Evolutionary conservation across 805 yeast species (phyloP).

Genomic region (Wickerhamiella parazyma): DNA sequence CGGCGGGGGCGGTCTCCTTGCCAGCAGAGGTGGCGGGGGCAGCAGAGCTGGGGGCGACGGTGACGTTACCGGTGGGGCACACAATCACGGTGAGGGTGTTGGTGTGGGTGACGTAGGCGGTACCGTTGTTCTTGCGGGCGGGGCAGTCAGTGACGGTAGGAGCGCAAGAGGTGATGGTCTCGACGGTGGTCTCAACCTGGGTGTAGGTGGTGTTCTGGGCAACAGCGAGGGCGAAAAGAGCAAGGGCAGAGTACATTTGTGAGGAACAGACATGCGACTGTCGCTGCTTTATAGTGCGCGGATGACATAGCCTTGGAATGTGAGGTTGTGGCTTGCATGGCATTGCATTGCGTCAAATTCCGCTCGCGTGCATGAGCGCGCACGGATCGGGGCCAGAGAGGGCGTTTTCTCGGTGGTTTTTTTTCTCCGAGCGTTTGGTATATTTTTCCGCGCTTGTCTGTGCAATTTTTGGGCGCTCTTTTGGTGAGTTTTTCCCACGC

Average conservation of each 20-base stretch:
- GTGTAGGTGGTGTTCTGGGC: conserved; percentile 10
- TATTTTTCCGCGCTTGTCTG: too few species aligned
- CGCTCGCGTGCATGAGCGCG: too few species aligned
- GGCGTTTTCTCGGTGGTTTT: too few species aligned
- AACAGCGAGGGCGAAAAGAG: conserved; percentile 8
- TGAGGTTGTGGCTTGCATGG: neutral
- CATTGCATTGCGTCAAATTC: neutral
- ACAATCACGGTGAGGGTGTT: conserved; percentile 16
- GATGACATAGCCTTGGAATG: neutral
- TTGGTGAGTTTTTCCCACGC: too few species aligned
- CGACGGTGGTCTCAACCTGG: conserved; percentile 21
- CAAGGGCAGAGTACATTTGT: conserved; percentile 6
- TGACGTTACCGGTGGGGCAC: conserved; percentile 12
- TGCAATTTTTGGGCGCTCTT: too few species aligned
- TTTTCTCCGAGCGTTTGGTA: too few species aligned
- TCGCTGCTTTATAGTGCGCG: neutral
- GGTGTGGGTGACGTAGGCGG: conserved; percentile 17
- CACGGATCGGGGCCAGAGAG: too few species aligned
- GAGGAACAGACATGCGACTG: neutral
- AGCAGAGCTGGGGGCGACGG: conserved; percentile 11
- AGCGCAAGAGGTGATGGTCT: conserved; percentile 36
- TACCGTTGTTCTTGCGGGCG: conserved; percentile 13
- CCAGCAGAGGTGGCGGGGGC: conserved; percentile 4
- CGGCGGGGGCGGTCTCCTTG: too few species aligned
- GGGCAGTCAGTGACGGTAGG: conserved; percentile 38